Evolutionary conservation across 768 basidiomycete species (phyloP).

Genomic region (Leccinum ochraceum): DNA sequence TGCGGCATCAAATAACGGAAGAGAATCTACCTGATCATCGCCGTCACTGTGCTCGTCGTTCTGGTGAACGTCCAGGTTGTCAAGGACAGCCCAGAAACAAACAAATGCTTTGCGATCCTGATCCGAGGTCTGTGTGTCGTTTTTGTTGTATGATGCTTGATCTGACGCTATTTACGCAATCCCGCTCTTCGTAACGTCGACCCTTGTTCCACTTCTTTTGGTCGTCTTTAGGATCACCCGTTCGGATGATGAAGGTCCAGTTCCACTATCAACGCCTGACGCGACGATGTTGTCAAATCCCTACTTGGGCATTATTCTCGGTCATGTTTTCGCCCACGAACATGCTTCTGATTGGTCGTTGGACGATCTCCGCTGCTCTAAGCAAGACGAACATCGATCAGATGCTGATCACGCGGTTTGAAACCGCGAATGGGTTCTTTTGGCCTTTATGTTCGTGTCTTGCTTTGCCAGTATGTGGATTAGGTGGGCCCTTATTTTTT

Average conservation of each 20-base stretch:
- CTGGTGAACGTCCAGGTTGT: slow-evolving; percentile 57
- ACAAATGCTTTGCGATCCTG: slow-evolving; percentile 70
- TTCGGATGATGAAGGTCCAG: slow-evolving; percentile 5
- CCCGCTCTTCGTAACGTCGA: slow-evolving; percentile 94
- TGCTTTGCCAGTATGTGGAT: background rate
- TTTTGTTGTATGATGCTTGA: background rate
- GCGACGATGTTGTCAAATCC: too few species aligned
- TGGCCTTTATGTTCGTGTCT: too few species aligned
- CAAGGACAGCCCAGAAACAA: background rate
- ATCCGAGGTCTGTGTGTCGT: slow-evolving; percentile 60
- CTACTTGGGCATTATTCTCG: too few species aligned
- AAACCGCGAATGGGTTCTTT: too few species aligned
- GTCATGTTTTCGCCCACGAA: too few species aligned
- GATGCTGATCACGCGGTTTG: too few species aligned
- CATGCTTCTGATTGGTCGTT: too few species aligned
- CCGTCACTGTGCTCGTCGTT: slow-evolving; percentile 58
- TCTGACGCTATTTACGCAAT: slow-evolving; percentile 65
- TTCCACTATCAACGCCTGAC: too few species aligned
- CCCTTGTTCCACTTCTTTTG: slow-evolving; percentile 48
- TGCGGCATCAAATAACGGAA: slow-evolving; percentile 64
- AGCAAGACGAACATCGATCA: too few species aligned
- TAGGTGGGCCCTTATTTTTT: background rate
- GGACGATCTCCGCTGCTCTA: too few species aligned
- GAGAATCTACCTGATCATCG: slow-evolving; percentile 56
- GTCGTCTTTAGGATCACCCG: slow-evolving; percentile 78